Conservation (phyloP, 1,284 basidiomycete genomes). For the Takashimella koratensis region DNA sequence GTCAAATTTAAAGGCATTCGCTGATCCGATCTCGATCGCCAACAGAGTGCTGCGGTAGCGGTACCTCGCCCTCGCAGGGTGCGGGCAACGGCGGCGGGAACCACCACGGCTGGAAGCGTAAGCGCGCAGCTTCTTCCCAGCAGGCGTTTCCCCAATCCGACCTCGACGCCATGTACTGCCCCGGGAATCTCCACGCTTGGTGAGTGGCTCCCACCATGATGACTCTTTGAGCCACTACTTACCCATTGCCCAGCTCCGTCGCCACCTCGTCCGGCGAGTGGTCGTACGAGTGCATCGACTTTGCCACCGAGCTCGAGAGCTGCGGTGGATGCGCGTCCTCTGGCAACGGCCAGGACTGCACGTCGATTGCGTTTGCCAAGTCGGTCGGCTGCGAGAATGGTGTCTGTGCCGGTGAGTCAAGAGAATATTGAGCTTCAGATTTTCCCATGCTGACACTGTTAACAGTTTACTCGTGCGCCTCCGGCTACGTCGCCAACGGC, state of each 20-base stretch:
- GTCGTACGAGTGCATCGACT: constrained; percentile 51
- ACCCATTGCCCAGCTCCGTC: constrained; percentile 21
- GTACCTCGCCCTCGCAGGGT: constrained; percentile 7
- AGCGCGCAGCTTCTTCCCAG: constrained; percentile 18
- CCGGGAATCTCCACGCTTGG: constrained; percentile 36
- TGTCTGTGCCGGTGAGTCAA: constrained; percentile 57
- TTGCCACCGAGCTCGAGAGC: constrained; percentile 43
- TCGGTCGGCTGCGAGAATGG: constrained; percentile 65
- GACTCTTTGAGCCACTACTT: neutral
- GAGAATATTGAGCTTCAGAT: neutral
- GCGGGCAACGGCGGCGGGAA: neutral
- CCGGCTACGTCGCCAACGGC: constrained; percentile 57
- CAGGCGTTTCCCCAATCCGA: constrained; percentile 27
- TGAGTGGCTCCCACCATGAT: constrained; percentile 15
- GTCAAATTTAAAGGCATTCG: neutral
- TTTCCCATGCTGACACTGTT: constrained; percentile 8
- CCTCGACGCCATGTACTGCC: constrained; percentile 42
- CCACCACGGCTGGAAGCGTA: constrained; percentile 16
- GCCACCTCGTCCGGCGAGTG: constrained; percentile 23
- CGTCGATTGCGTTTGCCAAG: constrained; percentile 59
- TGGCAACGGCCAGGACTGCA: constrained; percentile 67
- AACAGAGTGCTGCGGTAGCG: constrained; percentile 28
- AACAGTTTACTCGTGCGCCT: constrained; percentile 61
- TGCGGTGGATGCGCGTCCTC: constrained; percentile 70
- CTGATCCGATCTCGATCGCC: neutral